These are phyloP conservation scores for Colletotrichum sp. DNA, from an alignment of 2,329 filamentous ascomycete species.

Conservation along the genomic window DNA sequence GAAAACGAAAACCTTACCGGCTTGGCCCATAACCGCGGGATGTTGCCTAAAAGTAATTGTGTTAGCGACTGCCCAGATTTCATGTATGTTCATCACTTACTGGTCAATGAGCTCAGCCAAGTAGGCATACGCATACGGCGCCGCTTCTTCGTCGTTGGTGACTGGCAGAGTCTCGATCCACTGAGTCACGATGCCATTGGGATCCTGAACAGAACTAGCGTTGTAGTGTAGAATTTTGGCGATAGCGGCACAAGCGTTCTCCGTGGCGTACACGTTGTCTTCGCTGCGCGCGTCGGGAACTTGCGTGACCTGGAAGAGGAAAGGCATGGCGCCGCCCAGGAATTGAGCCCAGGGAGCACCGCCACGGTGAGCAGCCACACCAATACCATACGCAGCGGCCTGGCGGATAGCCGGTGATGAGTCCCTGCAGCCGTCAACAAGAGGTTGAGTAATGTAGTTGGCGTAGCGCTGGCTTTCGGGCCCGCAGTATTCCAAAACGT, in stretches of 20 bases:
- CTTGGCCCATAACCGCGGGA: conserved; percentile 77
- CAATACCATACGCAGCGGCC: conserved; percentile 94
- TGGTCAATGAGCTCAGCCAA: conserved; percentile 90
- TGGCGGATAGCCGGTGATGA: conserved; percentile 89
- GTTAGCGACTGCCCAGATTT: background rate
- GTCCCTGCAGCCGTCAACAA: conserved; percentile 87
- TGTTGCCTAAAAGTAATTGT: conserved; percentile 72
- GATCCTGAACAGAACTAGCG: conserved; percentile 74
- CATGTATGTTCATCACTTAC: conserved; percentile 62
- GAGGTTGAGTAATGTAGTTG: conserved; percentile 83
- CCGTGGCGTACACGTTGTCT: conserved; percentile 95
- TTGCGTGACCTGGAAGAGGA: conserved; percentile 84
- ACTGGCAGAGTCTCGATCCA: conserved; percentile 94
- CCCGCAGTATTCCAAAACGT: conserved; percentile 96
- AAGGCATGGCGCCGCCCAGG: conserved; percentile 77
- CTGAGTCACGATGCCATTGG: conserved; percentile 76
- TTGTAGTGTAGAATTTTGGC: conserved; percentile 97
- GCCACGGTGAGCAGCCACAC: conserved; percentile 92
- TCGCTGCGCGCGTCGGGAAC: conserved; percentile 84
- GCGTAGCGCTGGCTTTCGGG: conserved; percentile 86
- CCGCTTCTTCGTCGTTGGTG: conserved; percentile 94
- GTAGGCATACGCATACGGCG: conserved; percentile 94
- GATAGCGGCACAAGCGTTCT: conserved; percentile 95
- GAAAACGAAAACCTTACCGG: conserved; percentile 81
- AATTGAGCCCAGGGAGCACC: conserved; percentile 89